Evolutionary conservation across 768 basidiomycete genomes (phyloP).

Genomic region (Punctularia strigosozonata): DNA sequence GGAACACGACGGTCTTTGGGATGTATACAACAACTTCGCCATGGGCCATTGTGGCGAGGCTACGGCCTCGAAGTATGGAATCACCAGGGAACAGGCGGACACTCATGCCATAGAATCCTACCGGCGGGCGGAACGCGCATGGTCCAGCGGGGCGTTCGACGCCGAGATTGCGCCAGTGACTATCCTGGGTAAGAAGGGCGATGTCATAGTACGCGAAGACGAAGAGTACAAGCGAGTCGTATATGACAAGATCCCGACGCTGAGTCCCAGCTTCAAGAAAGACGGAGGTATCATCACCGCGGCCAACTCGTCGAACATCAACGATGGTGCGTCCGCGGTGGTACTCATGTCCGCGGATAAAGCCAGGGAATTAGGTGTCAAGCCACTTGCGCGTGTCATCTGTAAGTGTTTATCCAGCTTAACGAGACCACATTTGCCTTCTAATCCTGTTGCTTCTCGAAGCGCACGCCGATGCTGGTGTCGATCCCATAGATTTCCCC

Average conservation of each 20-base stretch:
- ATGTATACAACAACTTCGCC: slow-evolving; percentile 86
- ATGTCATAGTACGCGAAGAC: slow-evolving; percentile 72
- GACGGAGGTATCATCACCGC: slow-evolving; percentile 76
- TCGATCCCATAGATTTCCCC: slow-evolving; percentile 88
- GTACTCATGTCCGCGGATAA: slow-evolving; percentile 81
- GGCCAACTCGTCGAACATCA: slow-evolving; percentile 80
- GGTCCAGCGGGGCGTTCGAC: slow-evolving; percentile 65
- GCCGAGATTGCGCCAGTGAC: slow-evolving; percentile 75
- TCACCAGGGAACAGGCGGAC: slow-evolving; percentile 74
- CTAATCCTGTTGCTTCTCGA: slow-evolving; percentile 3
- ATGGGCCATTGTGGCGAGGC: slow-evolving; percentile 90
- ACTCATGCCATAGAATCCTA: slow-evolving; percentile 82
- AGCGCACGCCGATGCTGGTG: slow-evolving; percentile 90
- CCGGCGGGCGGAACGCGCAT: slow-evolving; percentile 72
- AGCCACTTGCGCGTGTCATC: slow-evolving; percentile 74
- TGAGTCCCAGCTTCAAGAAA: slow-evolving; percentile 72
- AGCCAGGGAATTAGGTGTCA: slow-evolving; percentile 70
- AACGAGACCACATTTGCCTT: slow-evolving; percentile 2
- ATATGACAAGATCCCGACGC: slow-evolving; percentile 72
- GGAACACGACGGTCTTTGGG: slow-evolving; percentile 79
- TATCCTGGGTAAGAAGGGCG: slow-evolving; percentile 79
- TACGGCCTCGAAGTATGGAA: slow-evolving; percentile 60
- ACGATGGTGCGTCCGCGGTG: slow-evolving; percentile 83
- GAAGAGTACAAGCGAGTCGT: slow-evolving; percentile 90
- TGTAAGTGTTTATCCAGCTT: slow-evolving; percentile 35